Conservation (phyloP, 495 filamentous ascomycete species). For the Articulospora tetracladia region DNA sequence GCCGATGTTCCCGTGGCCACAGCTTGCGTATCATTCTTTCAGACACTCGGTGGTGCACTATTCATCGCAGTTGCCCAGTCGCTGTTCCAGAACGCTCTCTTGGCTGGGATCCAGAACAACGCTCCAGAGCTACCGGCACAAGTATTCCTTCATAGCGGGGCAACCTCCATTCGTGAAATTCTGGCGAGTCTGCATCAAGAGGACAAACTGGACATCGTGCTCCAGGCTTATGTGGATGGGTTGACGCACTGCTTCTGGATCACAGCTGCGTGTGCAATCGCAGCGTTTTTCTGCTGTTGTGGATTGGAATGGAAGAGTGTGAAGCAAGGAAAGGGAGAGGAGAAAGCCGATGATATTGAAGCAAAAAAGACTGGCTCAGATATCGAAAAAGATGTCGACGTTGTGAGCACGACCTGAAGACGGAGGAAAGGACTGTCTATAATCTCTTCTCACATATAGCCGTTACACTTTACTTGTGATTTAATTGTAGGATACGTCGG, state of each 20-base stretch:
- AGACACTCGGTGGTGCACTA: conserved; percentile 54
- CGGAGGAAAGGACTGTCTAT: no score
- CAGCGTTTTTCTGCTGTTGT: conserved; percentile 34
- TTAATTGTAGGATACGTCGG: neutral
- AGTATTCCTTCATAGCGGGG: conserved; percentile 43
- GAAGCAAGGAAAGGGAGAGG: conserved; percentile 24
- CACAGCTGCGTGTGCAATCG: conserved; percentile 34
- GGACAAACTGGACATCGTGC: conserved; percentile 28
- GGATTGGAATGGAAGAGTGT: conserved; percentile 45
- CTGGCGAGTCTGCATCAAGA: conserved; percentile 24
- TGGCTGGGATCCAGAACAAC: conserved; percentile 14
- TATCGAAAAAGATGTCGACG: neutral
- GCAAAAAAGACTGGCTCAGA: neutral
- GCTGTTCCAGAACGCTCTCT: conserved; percentile 46
- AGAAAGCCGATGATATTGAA: conserved; percentile 10
- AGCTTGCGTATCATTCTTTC: conserved; percentile 31
- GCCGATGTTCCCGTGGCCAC: conserved; percentile 18
- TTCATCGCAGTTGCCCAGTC: conserved; percentile 61
- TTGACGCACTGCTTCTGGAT: conserved; percentile 42
- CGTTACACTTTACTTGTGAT: no score
- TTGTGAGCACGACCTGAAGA: neutral
- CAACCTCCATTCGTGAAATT: conserved; percentile 11
- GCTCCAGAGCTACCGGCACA: conserved; percentile 16
- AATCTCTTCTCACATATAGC: no score
- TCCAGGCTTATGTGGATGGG: conserved; percentile 41